phyloP scores from a whole-genome alignment of 106 monocot species.

The Triglochin maritima region DNA sequence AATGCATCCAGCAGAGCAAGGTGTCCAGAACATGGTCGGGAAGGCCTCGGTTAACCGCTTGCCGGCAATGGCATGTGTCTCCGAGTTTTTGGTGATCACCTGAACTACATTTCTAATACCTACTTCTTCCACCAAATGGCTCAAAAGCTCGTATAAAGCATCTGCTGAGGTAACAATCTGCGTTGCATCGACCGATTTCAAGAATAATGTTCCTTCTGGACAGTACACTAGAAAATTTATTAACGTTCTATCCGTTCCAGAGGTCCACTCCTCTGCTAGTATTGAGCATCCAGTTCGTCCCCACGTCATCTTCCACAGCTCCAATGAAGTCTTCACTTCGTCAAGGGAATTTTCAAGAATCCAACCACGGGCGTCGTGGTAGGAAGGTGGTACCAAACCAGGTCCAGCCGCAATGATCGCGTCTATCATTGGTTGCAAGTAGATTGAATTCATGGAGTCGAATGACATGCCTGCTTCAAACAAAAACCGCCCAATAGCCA shows the following conservation, averaged over 20 bases:
- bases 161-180: constrained; percentile 50
- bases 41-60: constrained; percentile 52
- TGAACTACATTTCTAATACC: constrained; percentile 73
- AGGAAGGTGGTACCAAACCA: constrained; percentile 47
- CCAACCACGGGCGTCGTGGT: constrained; percentile 55
- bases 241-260: constrained; percentile 38
- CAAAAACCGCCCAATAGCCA: constrained; percentile 62
- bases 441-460: constrained; percentile 59
- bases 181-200: constrained; percentile 72
- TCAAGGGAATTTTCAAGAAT: constrained; percentile 50
- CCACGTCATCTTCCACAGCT: constrained; percentile 52
- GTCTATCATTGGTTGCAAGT: constrained; percentile 75
- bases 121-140: constrained; percentile 72
- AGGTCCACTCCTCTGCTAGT: constrained; percentile 76
- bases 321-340: constrained; percentile 37
- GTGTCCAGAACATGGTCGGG: constrained; percentile 83
- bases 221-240: constrained; percentile 83
- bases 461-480: constrained; percentile 73
- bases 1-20: constrained; percentile 65
- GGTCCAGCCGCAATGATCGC: constrained; percentile 52
- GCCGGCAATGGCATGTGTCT: constrained; percentile 55
- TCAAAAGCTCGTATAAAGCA: constrained; percentile 71
- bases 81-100: constrained; percentile 59
- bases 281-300: constrained; percentile 72
- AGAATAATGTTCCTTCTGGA: constrained; percentile 69